Evolutionary conservation across 768 basidiomycete species (phyloP).

Genomic region (Mycena vulgaris): DNA sequence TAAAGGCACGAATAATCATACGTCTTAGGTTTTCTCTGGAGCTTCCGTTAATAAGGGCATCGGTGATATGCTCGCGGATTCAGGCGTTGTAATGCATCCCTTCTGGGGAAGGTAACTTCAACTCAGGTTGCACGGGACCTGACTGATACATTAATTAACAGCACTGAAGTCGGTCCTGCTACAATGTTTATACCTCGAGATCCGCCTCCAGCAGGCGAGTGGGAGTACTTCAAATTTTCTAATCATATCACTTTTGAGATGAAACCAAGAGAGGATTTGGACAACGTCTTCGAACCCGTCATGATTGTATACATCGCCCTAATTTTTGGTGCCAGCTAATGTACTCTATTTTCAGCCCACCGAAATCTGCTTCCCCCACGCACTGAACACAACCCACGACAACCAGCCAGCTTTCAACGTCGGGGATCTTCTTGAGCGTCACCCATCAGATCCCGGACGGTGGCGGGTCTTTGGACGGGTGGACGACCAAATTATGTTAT

Average conservation of each 20-base stretch:
- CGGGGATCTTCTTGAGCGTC: constrained; percentile 23
- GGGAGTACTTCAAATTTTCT: constrained; percentile 25
- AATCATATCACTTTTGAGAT: constrained; percentile 18
- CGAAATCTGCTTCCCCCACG: constrained; percentile 17
- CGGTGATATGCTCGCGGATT: constrained; percentile 15
- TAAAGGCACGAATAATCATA: too few species aligned
- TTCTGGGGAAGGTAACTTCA: constrained; percentile 20
- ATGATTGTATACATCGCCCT: constrained; percentile 3
- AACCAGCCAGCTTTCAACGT: constrained; percentile 11
- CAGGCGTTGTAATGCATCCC: constrained; percentile 20
- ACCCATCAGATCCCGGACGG: constrained; percentile 4
- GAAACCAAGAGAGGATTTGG: constrained; percentile 16
- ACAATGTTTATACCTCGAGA: constrained; percentile 24
- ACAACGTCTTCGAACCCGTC: constrained; percentile 18
- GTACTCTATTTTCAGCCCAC: not conserved
- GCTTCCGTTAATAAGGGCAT: constrained; percentile 19
- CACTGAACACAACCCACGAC: constrained; percentile 13
- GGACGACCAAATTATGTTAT: constrained; percentile 21
- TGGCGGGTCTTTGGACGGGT: constrained; percentile 23
- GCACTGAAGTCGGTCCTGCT: constrained; percentile 20
- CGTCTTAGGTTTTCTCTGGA: constrained; percentile 13
- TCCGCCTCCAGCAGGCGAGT: not conserved
- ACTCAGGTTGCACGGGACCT: not conserved
- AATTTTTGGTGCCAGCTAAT: not conserved
- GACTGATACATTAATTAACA: not conserved